These are phyloP conservation scores for Casuarina glauca DNA, from an alignment of 306 rosid species.

Conservation along the genomic window DNA sequence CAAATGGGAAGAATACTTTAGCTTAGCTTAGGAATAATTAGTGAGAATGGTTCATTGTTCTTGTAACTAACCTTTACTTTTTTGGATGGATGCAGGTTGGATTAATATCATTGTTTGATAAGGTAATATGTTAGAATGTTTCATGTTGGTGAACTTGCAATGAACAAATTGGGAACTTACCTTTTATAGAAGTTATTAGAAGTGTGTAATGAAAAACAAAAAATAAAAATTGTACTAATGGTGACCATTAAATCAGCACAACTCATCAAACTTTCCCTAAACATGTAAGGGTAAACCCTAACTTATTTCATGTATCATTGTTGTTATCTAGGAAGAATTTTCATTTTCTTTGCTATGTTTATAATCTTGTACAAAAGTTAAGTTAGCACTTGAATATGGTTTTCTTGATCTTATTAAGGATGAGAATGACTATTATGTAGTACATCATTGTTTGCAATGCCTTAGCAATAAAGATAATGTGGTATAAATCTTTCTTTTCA, in stretches of 20 bases:
- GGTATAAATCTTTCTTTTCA: conserved; percentile 30
- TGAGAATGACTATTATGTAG: conserved; percentile 61
- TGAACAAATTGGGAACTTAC: conserved; percentile 73
- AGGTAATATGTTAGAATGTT: conserved; percentile 48
- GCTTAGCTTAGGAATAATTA: conserved; percentile 3
- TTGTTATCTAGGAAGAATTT: neutral
- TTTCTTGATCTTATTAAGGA: conserved; percentile 69
- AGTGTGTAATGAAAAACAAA: conserved; percentile 55
- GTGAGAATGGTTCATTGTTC: conserved; percentile 26
- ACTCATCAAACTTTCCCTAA: conserved; percentile 59
- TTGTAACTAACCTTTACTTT: conserved; percentile 28
- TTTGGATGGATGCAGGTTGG: conserved; percentile 46
- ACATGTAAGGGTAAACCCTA: conserved; percentile 58
- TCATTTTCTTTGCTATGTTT: neutral
- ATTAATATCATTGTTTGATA: conserved; percentile 72
- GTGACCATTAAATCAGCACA: conserved; percentile 48
- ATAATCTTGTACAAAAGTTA: conserved; percentile 61
- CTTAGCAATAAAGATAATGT: conserved; percentile 51
- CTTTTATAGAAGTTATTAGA: conserved; percentile 77
- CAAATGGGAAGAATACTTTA: conserved; percentile 11
- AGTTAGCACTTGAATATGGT: conserved; percentile 55
- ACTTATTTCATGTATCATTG: neutral
- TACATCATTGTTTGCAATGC: conserved; percentile 68
- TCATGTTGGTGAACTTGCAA: conserved; percentile 63
- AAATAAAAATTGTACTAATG: conserved; percentile 46